phyloP scores from a whole-genome alignment of 805 yeast species.

The Vanderwaltozyma verrucispora region DNA sequence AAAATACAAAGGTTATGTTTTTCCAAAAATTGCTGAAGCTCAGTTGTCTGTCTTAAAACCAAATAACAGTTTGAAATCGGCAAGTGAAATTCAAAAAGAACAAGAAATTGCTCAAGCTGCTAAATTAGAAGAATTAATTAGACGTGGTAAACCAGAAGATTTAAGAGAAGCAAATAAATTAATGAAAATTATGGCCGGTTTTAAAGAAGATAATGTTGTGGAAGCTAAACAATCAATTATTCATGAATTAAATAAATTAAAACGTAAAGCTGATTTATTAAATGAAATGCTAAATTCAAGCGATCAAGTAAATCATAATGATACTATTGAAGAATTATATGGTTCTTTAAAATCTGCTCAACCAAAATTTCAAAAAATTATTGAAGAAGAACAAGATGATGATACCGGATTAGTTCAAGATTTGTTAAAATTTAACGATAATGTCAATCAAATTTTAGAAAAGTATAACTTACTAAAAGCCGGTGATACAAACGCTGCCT shows the following conservation, averaged over 20 bases:
- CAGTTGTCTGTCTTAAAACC: constrained; percentile 93
- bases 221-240: constrained; percentile 66
- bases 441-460: constrained; percentile 54
- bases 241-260: constrained; percentile 74
- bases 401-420: constrained; percentile 57
- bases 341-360: constrained; percentile 71
- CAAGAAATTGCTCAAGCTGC: constrained; percentile 91
- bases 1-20: constrained; percentile 80
- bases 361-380: constrained; percentile 77
- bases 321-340: constrained; percentile 70
- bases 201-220: constrained; percentile 63
- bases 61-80: constrained; percentile 72
- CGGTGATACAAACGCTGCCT: constrained; percentile 47
- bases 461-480: constrained; percentile 56
- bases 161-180: constrained; percentile 91
- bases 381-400: constrained; percentile 61
- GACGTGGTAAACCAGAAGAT: constrained; percentile 94
- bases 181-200: constrained; percentile 98
- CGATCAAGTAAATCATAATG: constrained; percentile 32
- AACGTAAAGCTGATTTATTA: constrained; percentile 75
- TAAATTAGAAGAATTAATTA: constrained; percentile 86
- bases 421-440: constrained; percentile 62
- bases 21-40: constrained; percentile 84
- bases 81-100: constrained; percentile 85
- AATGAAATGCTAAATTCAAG: constrained; percentile 71